These are phyloP conservation scores for Epichloe gansuensis DNA, from an alignment of 2,329 filamentous ascomycete genomes.

Conservation along the genomic window DNA sequence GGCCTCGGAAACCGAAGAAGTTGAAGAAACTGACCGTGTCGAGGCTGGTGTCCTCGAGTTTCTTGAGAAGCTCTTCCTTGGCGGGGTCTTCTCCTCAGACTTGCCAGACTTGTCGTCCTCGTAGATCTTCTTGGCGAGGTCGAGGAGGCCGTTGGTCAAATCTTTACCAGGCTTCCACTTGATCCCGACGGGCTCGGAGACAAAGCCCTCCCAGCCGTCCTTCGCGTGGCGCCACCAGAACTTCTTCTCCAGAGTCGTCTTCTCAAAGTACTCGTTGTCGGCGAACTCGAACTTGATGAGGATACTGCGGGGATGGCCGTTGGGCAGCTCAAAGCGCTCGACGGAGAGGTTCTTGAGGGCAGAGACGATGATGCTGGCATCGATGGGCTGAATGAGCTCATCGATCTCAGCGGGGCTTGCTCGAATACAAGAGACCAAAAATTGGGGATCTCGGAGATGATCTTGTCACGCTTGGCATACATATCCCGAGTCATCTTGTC, in stretches of 20 bases:
- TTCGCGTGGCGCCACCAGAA: slow-evolving; percentile 70
- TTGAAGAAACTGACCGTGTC: slow-evolving; percentile 71
- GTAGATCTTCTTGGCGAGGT: slow-evolving; percentile 57
- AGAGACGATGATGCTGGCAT: slow-evolving; percentile 60
- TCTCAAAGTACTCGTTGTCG: slow-evolving; percentile 71
- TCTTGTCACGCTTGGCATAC: slow-evolving; percentile 62
- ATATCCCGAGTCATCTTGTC: slow-evolving; percentile 55
- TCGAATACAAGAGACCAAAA: slow-evolving; percentile 96
- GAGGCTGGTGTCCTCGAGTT: slow-evolving; percentile 48
- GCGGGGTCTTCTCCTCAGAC: slow-evolving; percentile 30
- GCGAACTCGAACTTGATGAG: slow-evolving; percentile 66
- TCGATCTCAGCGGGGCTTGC: slow-evolving; percentile 79
- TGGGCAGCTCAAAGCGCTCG: slow-evolving; percentile 65
- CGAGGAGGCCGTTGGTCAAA: slow-evolving; percentile 67
- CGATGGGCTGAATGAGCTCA: slow-evolving; percentile 72
- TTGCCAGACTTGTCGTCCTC: slow-evolving; percentile 41
- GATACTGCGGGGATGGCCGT: slow-evolving; percentile 71
- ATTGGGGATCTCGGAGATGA: slow-evolving; percentile 62
- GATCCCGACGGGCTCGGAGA: slow-evolving; percentile 81
- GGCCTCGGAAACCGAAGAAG: slow-evolving; percentile 72
- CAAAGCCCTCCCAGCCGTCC: slow-evolving; percentile 61
- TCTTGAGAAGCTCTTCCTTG: slow-evolving; percentile 38
- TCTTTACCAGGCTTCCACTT: slow-evolving; percentile 75
- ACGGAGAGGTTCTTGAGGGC: slow-evolving; percentile 59
- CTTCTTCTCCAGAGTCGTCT: slow-evolving; percentile 74